phyloP scores from a whole-genome alignment of 1,284 basidiomycete genomes.

The Ceratobasidium sp. region DNA sequence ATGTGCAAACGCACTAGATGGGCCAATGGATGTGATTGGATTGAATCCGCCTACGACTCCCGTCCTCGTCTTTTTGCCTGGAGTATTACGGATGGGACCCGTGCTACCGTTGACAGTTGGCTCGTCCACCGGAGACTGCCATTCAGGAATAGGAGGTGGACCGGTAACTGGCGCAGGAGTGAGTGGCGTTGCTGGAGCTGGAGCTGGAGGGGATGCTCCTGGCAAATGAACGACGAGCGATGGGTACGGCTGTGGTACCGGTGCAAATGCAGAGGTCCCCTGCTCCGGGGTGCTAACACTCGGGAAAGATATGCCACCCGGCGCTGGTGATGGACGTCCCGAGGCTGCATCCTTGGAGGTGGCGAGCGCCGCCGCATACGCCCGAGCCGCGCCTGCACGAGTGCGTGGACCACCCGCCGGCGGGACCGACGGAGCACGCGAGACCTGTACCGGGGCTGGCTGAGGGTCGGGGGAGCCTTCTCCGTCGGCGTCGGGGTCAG shows the following conservation, averaged over 20 bases:
- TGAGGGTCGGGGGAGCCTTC: slow-evolving; percentile 46
- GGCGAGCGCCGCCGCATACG: slow-evolving; percentile 43
- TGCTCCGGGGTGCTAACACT: slow-evolving; percentile 48
- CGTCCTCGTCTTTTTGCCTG: slow-evolving; percentile 32
- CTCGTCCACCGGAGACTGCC: slow-evolving; percentile 5
- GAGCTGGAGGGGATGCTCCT: slow-evolving; percentile 19
- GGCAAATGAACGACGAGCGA: slow-evolving; percentile 47
- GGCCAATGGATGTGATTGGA: slow-evolving; percentile 35
- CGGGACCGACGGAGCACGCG: slow-evolving; percentile 23
- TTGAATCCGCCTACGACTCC: slow-evolving; percentile 34
- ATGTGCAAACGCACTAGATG: slow-evolving; percentile 11
- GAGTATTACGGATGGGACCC: slow-evolving; percentile 17
- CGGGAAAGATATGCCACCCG: slow-evolving; percentile 54
- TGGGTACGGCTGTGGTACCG: slow-evolving; percentile 53
- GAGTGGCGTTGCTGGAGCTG: slow-evolving; percentile 33
- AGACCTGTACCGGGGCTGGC: slow-evolving; percentile 41
- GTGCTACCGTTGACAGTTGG: background rate
- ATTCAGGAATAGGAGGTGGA: background rate
- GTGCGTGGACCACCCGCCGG: slow-evolving; percentile 20
- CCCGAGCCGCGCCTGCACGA: slow-evolving; percentile 44
- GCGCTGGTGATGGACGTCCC: slow-evolving; percentile 48
- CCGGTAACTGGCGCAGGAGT: slow-evolving; percentile 52
- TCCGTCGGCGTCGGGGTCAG: slow-evolving; percentile 49
- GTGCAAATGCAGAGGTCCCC: slow-evolving; percentile 51
- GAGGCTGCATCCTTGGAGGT: slow-evolving; percentile 45